Conservation (phyloP, 768 basidiomycete genomes). For the Cystofilobasidium ferigula region DNA sequence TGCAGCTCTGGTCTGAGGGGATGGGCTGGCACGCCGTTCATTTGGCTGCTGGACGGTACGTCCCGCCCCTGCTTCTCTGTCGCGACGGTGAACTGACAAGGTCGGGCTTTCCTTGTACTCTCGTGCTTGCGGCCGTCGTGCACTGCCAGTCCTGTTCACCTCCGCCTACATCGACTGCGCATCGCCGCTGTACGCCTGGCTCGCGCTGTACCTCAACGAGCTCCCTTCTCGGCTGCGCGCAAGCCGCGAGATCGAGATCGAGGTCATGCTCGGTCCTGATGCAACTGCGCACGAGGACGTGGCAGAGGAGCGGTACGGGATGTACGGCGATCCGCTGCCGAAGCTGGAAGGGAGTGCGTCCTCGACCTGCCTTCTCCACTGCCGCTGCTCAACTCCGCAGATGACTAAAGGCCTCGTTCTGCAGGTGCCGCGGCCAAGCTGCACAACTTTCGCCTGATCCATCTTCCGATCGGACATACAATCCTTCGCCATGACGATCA, state of each 20-base stretch:
- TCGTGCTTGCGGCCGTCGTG: not conserved
- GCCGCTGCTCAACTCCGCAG: no score
- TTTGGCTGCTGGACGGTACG: constrained; percentile 7
- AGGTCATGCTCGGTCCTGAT: constrained; percentile 1
- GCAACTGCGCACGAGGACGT: constrained; percentile 14
- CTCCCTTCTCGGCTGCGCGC: not conserved
- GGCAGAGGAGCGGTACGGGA: not conserved
- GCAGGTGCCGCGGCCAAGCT: constrained; percentile 2
- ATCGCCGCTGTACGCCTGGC: not conserved
- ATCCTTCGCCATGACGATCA: constrained; percentile 5
- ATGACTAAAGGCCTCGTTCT: no score
- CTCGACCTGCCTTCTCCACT: not conserved
- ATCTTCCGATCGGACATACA: not conserved
- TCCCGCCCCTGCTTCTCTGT: not conserved
- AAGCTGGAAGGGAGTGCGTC: not conserved
- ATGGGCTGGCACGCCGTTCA: not conserved
- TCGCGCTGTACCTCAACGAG: constrained; percentile 2
- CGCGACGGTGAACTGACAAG: no score
- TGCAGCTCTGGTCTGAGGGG: not conserved
- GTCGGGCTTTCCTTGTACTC: no score
- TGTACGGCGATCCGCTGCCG: not conserved
- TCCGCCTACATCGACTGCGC: not conserved
- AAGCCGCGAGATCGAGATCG: constrained; percentile 11
- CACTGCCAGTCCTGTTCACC: constrained; percentile 1
- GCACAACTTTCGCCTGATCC: constrained; percentile 4